Conservation (phyloP, 441 rosid species). For the Pelargonium australe region DNA sequence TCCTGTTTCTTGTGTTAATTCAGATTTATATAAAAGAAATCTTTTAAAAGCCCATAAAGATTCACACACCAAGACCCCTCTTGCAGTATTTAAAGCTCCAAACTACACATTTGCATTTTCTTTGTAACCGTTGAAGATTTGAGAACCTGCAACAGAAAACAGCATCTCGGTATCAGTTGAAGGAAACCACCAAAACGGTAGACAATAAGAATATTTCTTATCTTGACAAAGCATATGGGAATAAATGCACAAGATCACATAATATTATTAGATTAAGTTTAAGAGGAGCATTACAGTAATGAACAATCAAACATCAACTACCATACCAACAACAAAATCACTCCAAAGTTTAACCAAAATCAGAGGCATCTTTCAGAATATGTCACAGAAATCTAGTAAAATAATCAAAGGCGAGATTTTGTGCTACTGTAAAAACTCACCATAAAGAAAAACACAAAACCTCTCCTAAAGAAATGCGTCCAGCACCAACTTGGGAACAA, state of each 20-base stretch:
- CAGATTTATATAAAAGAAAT: constrained; percentile 17
- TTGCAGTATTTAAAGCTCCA: constrained; percentile 37
- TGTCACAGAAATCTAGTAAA: constrained; percentile 29
- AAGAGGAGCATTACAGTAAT: constrained; percentile 16
- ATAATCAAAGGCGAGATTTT: constrained; percentile 21
- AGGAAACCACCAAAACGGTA: constrained; percentile 55
- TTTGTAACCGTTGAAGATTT: constrained; percentile 47
- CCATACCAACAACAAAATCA: constrained; percentile 33
- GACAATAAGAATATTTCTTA: constrained; percentile 70
- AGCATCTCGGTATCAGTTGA: constrained; percentile 80
- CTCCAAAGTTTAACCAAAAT: constrained; percentile 39
- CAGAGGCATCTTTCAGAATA: constrained; percentile 41
- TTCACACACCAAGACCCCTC: constrained; percentile 28
- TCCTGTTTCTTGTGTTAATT: constrained; percentile 17
- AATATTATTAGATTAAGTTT: constrained; percentile 11
- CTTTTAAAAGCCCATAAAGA: constrained; percentile 21
- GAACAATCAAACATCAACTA: constrained; percentile 41
- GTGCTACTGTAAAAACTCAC: constrained; percentile 17
- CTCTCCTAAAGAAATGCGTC: constrained; percentile 23
- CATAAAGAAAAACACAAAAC: constrained; percentile 14
- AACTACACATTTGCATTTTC: constrained; percentile 28
- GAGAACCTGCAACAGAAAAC: constrained; percentile 70
- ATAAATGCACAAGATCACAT: constrained; percentile 27
- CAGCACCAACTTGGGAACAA: constrained; percentile 23
- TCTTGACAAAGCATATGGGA: constrained; percentile 20